Conservation (phyloP, 192 early-diverging fungal genomes). For the Podila horticola region DNA sequence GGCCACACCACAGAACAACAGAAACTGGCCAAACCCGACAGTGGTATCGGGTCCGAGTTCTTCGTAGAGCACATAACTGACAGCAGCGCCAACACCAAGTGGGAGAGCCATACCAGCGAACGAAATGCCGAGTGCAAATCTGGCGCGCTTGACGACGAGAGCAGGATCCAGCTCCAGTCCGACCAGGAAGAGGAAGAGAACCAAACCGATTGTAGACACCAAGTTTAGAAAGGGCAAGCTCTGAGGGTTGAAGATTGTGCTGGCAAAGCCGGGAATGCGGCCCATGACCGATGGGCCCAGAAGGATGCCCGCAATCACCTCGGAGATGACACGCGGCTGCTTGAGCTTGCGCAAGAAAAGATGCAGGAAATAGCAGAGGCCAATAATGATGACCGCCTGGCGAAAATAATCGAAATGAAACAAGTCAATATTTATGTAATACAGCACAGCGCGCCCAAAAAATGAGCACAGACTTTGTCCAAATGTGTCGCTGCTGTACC, state of each 20-base stretch:
- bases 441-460: not conserved
- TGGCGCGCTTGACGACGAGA: constrained; percentile 63
- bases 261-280: constrained; percentile 71
- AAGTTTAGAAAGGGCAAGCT: constrained; percentile 79
- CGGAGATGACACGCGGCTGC: constrained; percentile 92
- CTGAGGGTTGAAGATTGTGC: constrained; percentile 74
- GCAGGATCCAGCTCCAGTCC: constrained; percentile 85
- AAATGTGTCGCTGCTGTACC: constrained; percentile 25
- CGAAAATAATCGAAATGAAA: no score
- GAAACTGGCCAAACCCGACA: constrained; percentile 43
- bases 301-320: constrained; percentile 90
- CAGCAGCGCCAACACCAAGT: constrained; percentile 67
- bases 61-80: constrained; percentile 46
- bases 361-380: constrained; percentile 76
- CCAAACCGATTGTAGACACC: constrained; percentile 85
- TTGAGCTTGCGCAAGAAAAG: constrained; percentile 67
- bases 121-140: constrained; percentile 72
- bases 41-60: constrained; percentile 46
- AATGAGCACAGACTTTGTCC: not conserved
- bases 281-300: constrained; percentile 90
- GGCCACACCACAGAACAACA: constrained; percentile 50
- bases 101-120: constrained; percentile 84
- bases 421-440: no score
- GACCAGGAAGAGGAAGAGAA: constrained; percentile 90
- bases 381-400: constrained; percentile 74